Evolutionary conservation across 2,329 filamentous ascomycete species (phyloP), one percentile per base, ranked within the genome.

Genomic region (Herpotrichia juniperi): DNA sequence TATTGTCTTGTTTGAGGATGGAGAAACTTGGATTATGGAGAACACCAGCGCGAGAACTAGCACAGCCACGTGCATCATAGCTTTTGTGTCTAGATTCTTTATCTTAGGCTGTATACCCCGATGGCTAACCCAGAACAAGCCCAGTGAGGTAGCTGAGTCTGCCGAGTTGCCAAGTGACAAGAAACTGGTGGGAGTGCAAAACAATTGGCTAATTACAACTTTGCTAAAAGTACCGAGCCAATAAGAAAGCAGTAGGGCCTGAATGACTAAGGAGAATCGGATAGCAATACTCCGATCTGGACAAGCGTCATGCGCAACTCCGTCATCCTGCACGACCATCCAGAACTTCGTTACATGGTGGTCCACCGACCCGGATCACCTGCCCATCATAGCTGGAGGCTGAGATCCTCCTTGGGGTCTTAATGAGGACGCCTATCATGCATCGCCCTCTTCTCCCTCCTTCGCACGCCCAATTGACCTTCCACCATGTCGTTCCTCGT

Each of bases 401-500:
- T 28, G 6, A 3, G 3, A 42, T 25, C 25, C 24, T 14, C n/a
- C 10, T 6, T n/a, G 6, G n/a, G 34, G 37, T 43, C 40, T 28
- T 47, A 25, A 25, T 34, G 9, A 35, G 26, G 24, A 14, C 48
- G 4, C 31, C 47, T 17, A 32, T 31, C 42, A 53, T 50, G 50
- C 24, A 31, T 12, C 42, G 46, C 12, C 37, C 22, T 12, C 43
- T 24, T 32, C 39, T 21, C 28, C 46, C 16, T 25, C 11, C 14
- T 35, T 28, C 50, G 30, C 42, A 30, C 48, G 24, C 30, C 28
- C 34, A 46, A 34, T 54, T 52, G 35, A 52, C 19, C 31, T 22
- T 31, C 42, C 59, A 48, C 46, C 42, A 64, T 62, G 59, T 42
- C 55, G 11, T 50, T 53, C 46, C 40, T 62, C 44, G 43, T 44